These are phyloP conservation scores for Alopecurus myosuroides DNA, from an alignment of 176 grass and related monocot species.

Conservation along the genomic window DNA sequence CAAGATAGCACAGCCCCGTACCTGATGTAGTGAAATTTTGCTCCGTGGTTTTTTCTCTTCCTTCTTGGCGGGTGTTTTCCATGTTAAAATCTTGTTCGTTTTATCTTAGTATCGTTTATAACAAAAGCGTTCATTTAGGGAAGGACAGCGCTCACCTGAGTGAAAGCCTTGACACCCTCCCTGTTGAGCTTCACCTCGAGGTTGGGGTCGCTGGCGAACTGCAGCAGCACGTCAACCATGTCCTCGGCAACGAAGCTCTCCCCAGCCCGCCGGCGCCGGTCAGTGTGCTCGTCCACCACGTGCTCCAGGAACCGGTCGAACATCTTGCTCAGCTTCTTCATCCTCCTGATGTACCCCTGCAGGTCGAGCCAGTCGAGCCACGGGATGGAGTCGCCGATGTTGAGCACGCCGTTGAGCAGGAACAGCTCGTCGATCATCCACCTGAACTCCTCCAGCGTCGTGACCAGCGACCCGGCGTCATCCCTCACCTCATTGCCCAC, in stretches of 20 bases:
- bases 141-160: neutral
- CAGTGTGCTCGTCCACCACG: constrained; percentile 69
- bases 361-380: constrained; percentile 73
- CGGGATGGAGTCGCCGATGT: constrained; percentile 92
- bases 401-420: constrained; percentile 77
- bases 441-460: constrained; percentile 71
- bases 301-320: constrained; percentile 83
- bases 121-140: too few relatives aligned
- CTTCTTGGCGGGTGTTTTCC: too few relatives aligned
- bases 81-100: too few relatives aligned
- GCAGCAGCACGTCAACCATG: constrained; percentile 82
- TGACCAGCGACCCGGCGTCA: too few relatives aligned
- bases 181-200: constrained; percentile 66
- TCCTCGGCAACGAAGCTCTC: constrained; percentile 61
- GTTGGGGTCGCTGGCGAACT: constrained; percentile 59
- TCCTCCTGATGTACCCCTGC: constrained; percentile 74
- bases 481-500: too few relatives aligned
- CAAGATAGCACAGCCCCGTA: too few relatives aligned
- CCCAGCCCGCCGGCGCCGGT: constrained; percentile 36
- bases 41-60: too few relatives aligned
- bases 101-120: too few relatives aligned
- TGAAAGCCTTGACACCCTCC: constrained; percentile 69
- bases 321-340: constrained; percentile 73
- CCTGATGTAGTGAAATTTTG: too few relatives aligned
- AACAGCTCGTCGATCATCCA: constrained; percentile 83